Conservation (phyloP, 257 asterid species). For the Cruciata laevipes region DNA sequence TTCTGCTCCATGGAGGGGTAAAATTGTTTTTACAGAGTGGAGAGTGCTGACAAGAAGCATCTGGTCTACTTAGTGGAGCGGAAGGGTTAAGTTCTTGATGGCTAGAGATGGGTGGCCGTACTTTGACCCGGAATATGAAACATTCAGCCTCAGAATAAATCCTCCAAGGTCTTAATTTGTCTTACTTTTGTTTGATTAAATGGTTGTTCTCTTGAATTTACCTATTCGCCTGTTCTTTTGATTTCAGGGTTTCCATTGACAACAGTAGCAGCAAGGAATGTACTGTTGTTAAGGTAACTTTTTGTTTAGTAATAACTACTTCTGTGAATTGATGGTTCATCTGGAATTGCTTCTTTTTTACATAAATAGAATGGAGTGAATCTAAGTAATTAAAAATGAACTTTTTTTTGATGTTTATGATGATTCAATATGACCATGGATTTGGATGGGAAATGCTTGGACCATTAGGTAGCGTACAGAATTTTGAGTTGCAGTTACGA, state of each 20-base stretch:
- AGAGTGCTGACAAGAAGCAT: conserved; percentile 4
- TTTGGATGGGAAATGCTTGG: not conserved
- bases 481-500: not conserved
- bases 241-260: conserved; percentile 87
- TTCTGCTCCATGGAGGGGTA: not conserved
- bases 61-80: not conserved
- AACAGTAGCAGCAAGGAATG: conserved; percentile 76
- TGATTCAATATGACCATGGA: not conserved
- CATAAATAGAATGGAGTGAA: not conserved
- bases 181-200: not conserved
- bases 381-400: not conserved
- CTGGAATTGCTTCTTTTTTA: not conserved
- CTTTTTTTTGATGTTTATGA: not conserved
- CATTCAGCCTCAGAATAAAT: conserved; percentile 86
- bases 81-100: conserved; percentile 44
- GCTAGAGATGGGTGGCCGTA: conserved; percentile 70
- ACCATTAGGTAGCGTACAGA: not conserved
- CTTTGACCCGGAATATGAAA: conserved; percentile 97
- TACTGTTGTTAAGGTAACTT: conserved; percentile 80
- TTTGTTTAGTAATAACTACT: conserved; percentile 5
- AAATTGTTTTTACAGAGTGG: conserved; percentile 30
- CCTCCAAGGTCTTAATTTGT: conserved; percentile 75
- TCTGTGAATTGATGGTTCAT: not conserved
- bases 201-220: not conserved
- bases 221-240: conserved; percentile 6